Conservation (phyloP, 306 rosid species). For the Potentilla sterilis region DNA sequence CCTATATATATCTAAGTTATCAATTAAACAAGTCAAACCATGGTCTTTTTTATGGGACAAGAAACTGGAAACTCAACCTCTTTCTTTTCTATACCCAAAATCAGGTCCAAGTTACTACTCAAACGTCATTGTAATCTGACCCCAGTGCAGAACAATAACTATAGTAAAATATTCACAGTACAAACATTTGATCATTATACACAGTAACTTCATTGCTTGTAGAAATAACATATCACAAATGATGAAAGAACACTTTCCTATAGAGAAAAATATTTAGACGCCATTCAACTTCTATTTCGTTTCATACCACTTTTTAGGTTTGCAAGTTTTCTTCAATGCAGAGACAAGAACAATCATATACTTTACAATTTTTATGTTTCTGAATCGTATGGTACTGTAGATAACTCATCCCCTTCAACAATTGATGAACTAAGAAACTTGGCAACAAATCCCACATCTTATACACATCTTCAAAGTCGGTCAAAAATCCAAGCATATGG, state of each 20-base stretch:
- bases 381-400: slow-evolving; percentile 38
- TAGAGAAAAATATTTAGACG: slow-evolving; percentile 1
- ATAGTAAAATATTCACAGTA: neutral
- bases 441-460: slow-evolving; percentile 95
- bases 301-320: slow-evolving; percentile 16
- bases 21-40: slow-evolving; percentile 19
- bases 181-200: neutral
- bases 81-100: neutral
- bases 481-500: slow-evolving; percentile 56
- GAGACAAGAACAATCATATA: slow-evolving; percentile 13
- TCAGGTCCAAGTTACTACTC: neutral
- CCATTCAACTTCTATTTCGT: slow-evolving; percentile 11
- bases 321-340: neutral
- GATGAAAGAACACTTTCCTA: slow-evolving; percentile 10
- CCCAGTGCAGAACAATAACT: neutral
- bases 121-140: neutral
- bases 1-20: neutral
- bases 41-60: neutral
- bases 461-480: slow-evolving; percentile 92
- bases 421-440: slow-evolving; percentile 83
- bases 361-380: slow-evolving; percentile 16
- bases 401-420: slow-evolving; percentile 25
- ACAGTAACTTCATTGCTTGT: neutral
- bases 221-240: neutral
- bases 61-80: neutral